A percentile compares a stretch with the other conserved stretches of the same genome.
phyloP scores from a whole-genome alignment of 78 protist genomes.

The Monosiga brevicollis region DNA sequence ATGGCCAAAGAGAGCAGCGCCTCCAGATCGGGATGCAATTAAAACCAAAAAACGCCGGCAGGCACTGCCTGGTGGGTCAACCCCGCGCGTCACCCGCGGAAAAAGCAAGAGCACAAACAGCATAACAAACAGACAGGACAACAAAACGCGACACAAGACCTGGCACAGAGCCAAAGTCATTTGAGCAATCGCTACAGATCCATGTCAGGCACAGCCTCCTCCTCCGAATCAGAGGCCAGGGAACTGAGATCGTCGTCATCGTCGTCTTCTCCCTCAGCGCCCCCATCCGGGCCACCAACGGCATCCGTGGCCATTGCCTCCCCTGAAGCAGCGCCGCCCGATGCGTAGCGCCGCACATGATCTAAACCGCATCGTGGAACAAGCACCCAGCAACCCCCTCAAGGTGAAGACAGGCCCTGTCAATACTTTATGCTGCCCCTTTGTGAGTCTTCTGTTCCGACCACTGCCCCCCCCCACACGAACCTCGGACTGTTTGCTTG shows the following conservation, averaged over 20 bases:
- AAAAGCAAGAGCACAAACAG: too few species aligned
- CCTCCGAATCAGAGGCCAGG: conserved; percentile 9
- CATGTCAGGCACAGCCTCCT: neutral
- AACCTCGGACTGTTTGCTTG: conserved; percentile 29
- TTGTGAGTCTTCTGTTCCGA: too few species aligned
- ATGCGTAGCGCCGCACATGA: conserved; percentile 18
- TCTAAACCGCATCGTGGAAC: neutral
- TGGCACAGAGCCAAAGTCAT: neutral
- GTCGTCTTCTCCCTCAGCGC: conserved; percentile 4
- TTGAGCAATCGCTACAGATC: neutral
- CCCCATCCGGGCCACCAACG: neutral
- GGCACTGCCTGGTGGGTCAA: too few species aligned
- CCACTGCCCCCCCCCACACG: too few species aligned
- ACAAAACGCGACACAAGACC: neutral
- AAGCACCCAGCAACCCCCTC: too few species aligned
- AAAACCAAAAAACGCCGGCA: too few species aligned
- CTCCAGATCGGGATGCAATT: too few species aligned
- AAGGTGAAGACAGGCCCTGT: neutral
- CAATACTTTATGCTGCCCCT: neutral
- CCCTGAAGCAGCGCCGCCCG: conserved; percentile 14
- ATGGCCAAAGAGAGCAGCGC: too few species aligned
- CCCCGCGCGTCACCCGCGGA: too few species aligned
- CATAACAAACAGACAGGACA: too few species aligned
- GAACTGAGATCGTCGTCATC: conserved; percentile 14
- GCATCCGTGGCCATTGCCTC: too few species aligned